Base-by-base conservation (phyloP, 768 basidiomycete genomes). In the Aureoboletus auriporus region DNA sequence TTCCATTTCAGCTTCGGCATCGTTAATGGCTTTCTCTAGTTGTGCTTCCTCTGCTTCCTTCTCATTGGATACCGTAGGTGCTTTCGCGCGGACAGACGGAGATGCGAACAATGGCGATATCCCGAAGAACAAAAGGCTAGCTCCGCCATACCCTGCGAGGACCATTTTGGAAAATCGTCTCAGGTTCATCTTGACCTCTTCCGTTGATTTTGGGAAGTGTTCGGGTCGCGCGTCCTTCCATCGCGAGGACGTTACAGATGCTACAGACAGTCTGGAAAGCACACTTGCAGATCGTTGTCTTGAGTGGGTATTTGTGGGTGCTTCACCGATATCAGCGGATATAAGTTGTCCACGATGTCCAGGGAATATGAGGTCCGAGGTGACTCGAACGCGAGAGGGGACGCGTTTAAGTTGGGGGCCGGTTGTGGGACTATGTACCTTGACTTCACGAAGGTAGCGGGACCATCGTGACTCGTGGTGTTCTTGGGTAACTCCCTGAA, bases 111-210 rank as follows among this genome's bases (percentile, higher is more conserved):
- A 52, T 8, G 69, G 67, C 1, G 78, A 70, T 8, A 89, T 75
- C 7, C 89, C 89, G 53, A 92, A 92, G 68, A 93, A 91, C 31
- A 90, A 66, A 27, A 91, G 72, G 40, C 81, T 83, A 1, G 89
- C 83, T 2, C 90, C 90, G 12, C 89, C 90, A 56, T 93, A 92
- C 3, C 89, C 87, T 1, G 87, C 89, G 7, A 93, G 71, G 2
- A 87, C 86, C 70, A 93, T 80, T 64, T 90, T 89, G 12, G 87
- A 89, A 34, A 89, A 73, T 10, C 90, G 77, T 23, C 88, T 79
- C n/a, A 92, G 67, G 10, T 84, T 87, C 16, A 75, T 63, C 59
- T 84, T 86, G 47, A 89, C 70, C 41, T 86, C 82, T 2, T 71
- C 65, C 52, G 51, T 76, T 66, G 65, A 57, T 47, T 54, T 67